Evolutionary conservation across 371 early-diverging fungal species (phyloP).

Genomic region (Haplosporangium sp.): DNA sequence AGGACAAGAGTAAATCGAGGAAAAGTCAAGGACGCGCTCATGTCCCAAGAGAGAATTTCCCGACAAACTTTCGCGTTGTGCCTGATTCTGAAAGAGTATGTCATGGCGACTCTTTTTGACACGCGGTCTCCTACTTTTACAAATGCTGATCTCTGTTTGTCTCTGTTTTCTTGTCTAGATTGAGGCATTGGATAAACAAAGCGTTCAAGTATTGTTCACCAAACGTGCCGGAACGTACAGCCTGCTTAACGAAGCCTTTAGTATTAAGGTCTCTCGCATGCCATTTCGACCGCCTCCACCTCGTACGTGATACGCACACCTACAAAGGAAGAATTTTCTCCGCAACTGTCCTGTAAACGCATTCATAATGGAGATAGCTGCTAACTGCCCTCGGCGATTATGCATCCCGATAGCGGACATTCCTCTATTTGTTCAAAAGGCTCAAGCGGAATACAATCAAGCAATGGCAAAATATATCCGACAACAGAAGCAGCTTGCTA

Average conservation of each 20-base stretch:
- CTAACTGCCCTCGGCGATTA: neutral
- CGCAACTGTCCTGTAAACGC: neutral
- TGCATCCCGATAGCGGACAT: slow-evolving; percentile 6
- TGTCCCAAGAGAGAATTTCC: neutral
- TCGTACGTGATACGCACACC: slow-evolving; percentile 6
- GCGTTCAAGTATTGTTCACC: slow-evolving; percentile 5
- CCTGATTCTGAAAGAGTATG: slow-evolving; percentile 35
- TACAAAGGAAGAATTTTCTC: neutral
- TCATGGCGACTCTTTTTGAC: neutral
- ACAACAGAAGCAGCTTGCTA: neutral
- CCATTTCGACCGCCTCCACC: slow-evolving; percentile 16
- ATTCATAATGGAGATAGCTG: neutral
- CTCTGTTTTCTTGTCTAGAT: slow-evolving; percentile 13
- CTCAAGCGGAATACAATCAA: slow-evolving; percentile 15
- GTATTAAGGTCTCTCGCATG: slow-evolving; percentile 30
- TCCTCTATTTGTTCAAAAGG: slow-evolving; percentile 33
- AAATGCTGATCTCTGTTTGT: no score
- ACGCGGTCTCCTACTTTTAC: no score
- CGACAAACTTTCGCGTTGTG: slow-evolving; percentile 16
- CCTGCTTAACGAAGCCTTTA: slow-evolving; percentile 18
- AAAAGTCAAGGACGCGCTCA: neutral
- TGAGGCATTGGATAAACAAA: slow-evolving; percentile 24
- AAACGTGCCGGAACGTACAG: neutral
- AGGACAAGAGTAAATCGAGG: neutral
- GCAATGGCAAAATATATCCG: slow-evolving; percentile 13